These are phyloP conservation scores for Trypanosoma vivax DNA, from an alignment of 208 protist genomes.

Conservation along the genomic window DNA sequence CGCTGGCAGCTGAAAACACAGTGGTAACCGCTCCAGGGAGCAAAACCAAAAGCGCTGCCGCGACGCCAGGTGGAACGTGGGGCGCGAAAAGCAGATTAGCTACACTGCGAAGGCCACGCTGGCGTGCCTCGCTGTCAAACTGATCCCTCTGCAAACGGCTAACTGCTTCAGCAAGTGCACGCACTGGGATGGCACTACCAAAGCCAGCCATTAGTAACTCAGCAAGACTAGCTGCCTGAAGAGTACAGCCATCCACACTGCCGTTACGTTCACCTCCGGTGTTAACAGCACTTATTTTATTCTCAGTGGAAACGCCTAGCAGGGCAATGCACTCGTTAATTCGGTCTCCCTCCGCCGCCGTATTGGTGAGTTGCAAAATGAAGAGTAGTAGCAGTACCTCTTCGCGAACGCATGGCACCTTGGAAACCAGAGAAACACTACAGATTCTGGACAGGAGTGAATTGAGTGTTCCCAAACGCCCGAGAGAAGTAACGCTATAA, in stretches of 20 bases:
- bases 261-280: background rate
- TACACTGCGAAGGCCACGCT: constrained; percentile 6
- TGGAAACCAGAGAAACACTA: background rate
- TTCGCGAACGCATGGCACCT: background rate
- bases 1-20: constrained; percentile 17
- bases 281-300: background rate
- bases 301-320: background rate
- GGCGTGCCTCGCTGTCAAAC: constrained; percentile 14
- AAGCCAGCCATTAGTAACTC: background rate
- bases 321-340: background rate
- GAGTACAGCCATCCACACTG: background rate
- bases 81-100: constrained; percentile 4
- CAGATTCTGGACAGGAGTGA: constrained; percentile 5
- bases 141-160: constrained; percentile 14
- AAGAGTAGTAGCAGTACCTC: constrained; percentile 8
- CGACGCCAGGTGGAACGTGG: background rate
- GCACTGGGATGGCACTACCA: background rate
- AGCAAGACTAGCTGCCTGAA: background rate
- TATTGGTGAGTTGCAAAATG: background rate
- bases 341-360: background rate
- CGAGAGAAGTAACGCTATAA: constrained; percentile 2
- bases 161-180: background rate
- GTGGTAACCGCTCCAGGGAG: constrained; percentile 9
- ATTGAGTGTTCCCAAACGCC: background rate
- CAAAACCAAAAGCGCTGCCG: constrained; percentile 11